These are phyloP conservation scores for Salix viminalis DNA, from an alignment of 345 rosid genomes.

Conservation along the genomic window DNA sequence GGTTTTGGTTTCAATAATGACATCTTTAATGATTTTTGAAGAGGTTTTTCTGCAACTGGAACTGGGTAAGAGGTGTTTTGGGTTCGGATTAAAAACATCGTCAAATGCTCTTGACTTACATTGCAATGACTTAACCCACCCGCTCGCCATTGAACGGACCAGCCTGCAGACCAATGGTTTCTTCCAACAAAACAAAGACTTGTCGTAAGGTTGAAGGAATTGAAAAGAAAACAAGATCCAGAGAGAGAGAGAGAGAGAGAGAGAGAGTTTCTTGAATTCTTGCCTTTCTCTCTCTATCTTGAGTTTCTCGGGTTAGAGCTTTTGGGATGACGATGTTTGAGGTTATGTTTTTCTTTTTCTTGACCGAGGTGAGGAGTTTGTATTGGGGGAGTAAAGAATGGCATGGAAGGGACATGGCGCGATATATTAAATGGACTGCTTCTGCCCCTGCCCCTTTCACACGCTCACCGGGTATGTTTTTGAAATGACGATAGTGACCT, in stretches of 20 bases:
- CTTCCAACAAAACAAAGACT: background rate
- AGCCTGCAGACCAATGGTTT: background rate
- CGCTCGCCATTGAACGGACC: slow-evolving; percentile 50
- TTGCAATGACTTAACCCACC: slow-evolving; percentile 88
- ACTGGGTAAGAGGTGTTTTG: slow-evolving; percentile 43
- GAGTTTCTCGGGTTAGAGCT: background rate
- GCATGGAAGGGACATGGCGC: slow-evolving; percentile 34
- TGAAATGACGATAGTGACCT: slow-evolving; percentile 32
- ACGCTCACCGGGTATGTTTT: too few species aligned
- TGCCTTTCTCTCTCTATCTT: background rate
- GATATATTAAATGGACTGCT: slow-evolving; percentile 37
- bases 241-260: background rate
- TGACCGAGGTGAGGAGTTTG: background rate
- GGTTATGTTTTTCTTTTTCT: background rate
- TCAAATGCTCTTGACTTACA: slow-evolving; percentile 92
- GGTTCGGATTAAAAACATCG: slow-evolving; percentile 62
- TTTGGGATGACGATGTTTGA: background rate
- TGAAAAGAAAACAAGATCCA: background rate
- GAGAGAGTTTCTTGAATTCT: background rate
- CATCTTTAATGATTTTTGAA: slow-evolving; percentile 59
- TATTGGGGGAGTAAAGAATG: background rate
- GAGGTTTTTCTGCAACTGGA: slow-evolving; percentile 63
- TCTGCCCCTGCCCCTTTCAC: too few species aligned
- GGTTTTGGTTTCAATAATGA: slow-evolving; percentile 54
- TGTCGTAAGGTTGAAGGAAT: too few species aligned